Evolutionary conservation across 495 filamentous ascomycete species (phyloP).

Genomic region (Chaetomium fimeti): DNA sequence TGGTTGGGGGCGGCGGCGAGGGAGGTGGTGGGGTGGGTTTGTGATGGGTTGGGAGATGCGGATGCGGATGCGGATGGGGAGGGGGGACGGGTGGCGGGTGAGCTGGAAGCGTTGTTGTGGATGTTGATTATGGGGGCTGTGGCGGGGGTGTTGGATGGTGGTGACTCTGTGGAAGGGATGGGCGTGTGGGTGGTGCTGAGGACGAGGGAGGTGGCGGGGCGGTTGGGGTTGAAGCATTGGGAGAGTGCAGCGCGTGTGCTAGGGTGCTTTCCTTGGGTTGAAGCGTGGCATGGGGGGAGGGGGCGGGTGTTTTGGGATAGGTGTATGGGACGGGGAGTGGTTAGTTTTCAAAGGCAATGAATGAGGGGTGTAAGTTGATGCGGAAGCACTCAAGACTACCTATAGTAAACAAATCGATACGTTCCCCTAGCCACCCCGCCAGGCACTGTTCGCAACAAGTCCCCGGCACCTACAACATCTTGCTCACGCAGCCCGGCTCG

Average conservation of each 20-base stretch:
- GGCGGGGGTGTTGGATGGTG: neutral
- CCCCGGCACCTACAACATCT: neutral
- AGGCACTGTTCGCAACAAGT: too few species aligned
- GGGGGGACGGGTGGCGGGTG: neutral
- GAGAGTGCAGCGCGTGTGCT: neutral
- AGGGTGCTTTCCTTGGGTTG: conserved; percentile 1
- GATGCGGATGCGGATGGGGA: too few species aligned
- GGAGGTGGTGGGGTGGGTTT: neutral
- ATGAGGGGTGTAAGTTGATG: too few species aligned
- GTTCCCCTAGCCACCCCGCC: too few species aligned
- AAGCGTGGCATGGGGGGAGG: neutral
- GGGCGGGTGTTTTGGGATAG: neutral
- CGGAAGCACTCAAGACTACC: too few species aligned
- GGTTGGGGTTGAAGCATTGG: neutral
- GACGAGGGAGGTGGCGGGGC: neutral
- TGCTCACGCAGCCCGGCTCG: conserved; percentile 8
- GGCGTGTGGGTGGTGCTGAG: neutral
- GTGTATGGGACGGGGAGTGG: neutral
- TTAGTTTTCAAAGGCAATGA: neutral
- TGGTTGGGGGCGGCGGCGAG: neutral
- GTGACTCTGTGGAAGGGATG: neutral
- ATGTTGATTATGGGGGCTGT: neutral
- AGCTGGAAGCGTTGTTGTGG: conserved; percentile 2
- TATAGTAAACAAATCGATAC: too few species aligned
- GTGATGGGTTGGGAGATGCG: neutral